Conservation (phyloP, 2,329 filamentous ascomycete species). For the Raffaelea albimanens region DNA sequence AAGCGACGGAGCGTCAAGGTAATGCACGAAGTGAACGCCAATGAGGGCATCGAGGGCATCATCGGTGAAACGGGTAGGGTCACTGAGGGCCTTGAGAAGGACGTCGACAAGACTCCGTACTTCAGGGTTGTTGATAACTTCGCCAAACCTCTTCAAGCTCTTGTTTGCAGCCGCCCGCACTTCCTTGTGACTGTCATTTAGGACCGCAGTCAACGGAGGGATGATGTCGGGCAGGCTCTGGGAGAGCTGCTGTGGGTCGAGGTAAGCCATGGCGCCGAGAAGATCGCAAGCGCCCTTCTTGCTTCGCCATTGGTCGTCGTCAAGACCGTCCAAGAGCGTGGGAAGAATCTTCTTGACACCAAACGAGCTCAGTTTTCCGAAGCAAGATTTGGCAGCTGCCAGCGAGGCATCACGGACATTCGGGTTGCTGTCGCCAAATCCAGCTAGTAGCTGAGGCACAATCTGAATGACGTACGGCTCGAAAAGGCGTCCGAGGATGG, state of each 20-base stretch:
- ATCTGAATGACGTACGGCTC: slow-evolving; percentile 96
- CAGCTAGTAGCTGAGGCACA: slow-evolving; percentile 77
- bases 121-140: slow-evolving; percentile 96
- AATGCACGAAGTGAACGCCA: slow-evolving; percentile 97
- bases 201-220: slow-evolving; percentile 81
- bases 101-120: slow-evolving; percentile 88
- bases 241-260: slow-evolving; percentile 90
- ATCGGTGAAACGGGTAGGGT: slow-evolving; percentile 95
- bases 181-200: slow-evolving; percentile 98
- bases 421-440: slow-evolving; percentile 79
- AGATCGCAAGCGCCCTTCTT: slow-evolving; percentile 97
- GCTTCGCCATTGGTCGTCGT: slow-evolving; percentile 94
- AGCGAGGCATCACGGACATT: slow-evolving; percentile 91
- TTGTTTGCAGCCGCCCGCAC: slow-evolving; percentile 86
- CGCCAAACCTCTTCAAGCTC: slow-evolving; percentile 93
- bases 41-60: slow-evolving; percentile 88
- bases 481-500: slow-evolving; percentile 77
- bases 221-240: slow-evolving; percentile 93
- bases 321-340: slow-evolving; percentile 80
- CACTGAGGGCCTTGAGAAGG: slow-evolving; percentile 89
- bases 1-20: slow-evolving; percentile 92
- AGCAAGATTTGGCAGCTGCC: slow-evolving; percentile 88
- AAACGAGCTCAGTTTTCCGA: slow-evolving; percentile 85
- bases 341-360: slow-evolving; percentile 93
- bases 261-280: slow-evolving; percentile 94